These are phyloP conservation scores for Albugo candida DNA, from an alignment of 352 stramenopile genomes.

Conservation along the genomic window DNA sequence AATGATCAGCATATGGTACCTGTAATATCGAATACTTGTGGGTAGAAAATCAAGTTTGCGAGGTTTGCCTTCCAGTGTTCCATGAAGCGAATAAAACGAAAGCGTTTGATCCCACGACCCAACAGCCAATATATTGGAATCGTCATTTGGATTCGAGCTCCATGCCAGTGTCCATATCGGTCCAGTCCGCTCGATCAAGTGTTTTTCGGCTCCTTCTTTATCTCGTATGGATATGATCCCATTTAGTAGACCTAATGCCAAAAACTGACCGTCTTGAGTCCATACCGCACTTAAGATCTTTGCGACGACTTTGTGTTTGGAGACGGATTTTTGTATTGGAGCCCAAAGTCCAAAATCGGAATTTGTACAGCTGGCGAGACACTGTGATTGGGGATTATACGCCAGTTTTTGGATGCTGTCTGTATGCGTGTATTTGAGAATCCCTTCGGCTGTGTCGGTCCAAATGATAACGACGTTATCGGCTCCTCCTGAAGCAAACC, in stretches of 20 bases:
- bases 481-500: conserved; percentile 82
- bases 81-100: conserved; percentile 80
- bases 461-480: conserved; percentile 96
- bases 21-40: conserved; percentile 78
- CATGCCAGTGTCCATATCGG: conserved; percentile 80
- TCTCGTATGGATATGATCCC: conserved; percentile 83
- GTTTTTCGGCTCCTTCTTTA: conserved; percentile 81
- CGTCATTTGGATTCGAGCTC: conserved; percentile 62
- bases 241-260: conserved; percentile 85
- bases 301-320: conserved; percentile 87
- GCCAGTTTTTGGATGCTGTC: conserved; percentile 82
- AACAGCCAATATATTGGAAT: conserved; percentile 75
- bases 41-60: conserved; percentile 85
- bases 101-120: conserved; percentile 89
- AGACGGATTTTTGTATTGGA: conserved; percentile 84
- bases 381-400: conserved; percentile 86
- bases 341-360: conserved; percentile 90
- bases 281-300: conserved; percentile 86
- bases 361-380: conserved; percentile 83
- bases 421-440: conserved; percentile 94
- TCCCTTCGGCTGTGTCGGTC: conserved; percentile 84
- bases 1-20: conserved; percentile 11
- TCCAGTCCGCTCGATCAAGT: conserved; percentile 67
- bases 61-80: conserved; percentile 69
- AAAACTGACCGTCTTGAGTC: conserved; percentile 80